Conservation (phyloP, 441 rosid genomes). For the Gossypium aridum region DNA sequence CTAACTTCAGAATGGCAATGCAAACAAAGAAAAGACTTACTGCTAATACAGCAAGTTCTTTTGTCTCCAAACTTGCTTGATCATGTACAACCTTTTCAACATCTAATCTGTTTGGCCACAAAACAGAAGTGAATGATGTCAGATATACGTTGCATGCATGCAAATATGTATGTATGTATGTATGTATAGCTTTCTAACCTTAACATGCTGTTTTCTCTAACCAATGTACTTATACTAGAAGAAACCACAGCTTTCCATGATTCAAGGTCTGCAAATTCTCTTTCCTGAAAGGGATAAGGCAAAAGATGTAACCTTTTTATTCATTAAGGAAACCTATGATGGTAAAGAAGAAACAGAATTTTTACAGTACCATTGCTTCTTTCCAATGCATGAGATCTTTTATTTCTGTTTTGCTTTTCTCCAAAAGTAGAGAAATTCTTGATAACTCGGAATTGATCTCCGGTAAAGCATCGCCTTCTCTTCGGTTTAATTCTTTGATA, state of each 20-base stretch:
- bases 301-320: too few species aligned
- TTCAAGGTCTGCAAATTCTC: conserved; percentile 38
- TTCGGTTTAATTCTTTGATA: conserved; percentile 47
- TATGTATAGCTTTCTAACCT: conserved; percentile 35
- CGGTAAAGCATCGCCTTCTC: conserved; percentile 45
- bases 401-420: conserved; percentile 47
- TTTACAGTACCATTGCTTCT: conserved; percentile 38
- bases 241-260: conserved; percentile 55
- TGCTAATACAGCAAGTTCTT: conserved; percentile 58
- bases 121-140: neutral
- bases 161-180: neutral
- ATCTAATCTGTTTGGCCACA: conserved; percentile 38
- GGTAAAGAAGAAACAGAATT: neutral
- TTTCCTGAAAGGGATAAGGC: conserved; percentile 36
- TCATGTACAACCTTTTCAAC: conserved; percentile 48
- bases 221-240: conserved; percentile 49
- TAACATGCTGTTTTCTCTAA: conserved; percentile 48
- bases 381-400: conserved; percentile 48
- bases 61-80: conserved; percentile 56
- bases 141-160: neutral
- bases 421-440: conserved; percentile 37
- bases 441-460: conserved; percentile 52
- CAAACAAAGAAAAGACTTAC: conserved; percentile 59
- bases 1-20: conserved; percentile 52
- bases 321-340: neutral